These are phyloP conservation scores for Sanghuangporus baumii DNA, from an alignment of 1,284 basidiomycete genomes.

Conservation along the genomic window DNA sequence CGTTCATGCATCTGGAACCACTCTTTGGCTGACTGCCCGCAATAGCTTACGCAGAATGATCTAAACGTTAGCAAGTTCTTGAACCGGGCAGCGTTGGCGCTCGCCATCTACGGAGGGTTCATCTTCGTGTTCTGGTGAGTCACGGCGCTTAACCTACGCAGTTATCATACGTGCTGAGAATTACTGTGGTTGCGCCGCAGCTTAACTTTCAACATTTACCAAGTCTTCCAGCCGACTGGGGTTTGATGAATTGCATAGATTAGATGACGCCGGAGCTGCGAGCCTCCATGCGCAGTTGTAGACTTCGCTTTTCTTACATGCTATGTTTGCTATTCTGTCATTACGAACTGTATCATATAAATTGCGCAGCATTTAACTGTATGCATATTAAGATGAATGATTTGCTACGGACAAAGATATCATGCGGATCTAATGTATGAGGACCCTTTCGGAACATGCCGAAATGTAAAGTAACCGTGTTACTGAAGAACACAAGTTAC, in stretches of 20 bases:
- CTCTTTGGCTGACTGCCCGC: slow-evolving; percentile 19
- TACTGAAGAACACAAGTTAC: background rate
- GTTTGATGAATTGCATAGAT: background rate
- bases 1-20: slow-evolving; percentile 20
- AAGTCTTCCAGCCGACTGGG: slow-evolving; percentile 37
- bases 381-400: background rate
- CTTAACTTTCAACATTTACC: slow-evolving; percentile 72
- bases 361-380: background rate
- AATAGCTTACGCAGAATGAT: slow-evolving; percentile 69
- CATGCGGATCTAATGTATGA: background rate
- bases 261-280: background rate
- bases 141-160: background rate
- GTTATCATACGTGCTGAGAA: background rate
- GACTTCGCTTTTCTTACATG: background rate
- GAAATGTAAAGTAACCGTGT: background rate
- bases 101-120: slow-evolving; percentile 73
- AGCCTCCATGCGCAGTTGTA: background rate
- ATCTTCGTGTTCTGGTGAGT: slow-evolving; percentile 87
- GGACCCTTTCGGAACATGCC: background rate
- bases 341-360: background rate
- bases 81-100: slow-evolving; percentile 56
- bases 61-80: slow-evolving; percentile 49
- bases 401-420: background rate
- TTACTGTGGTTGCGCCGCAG: slow-evolving; percentile 31
- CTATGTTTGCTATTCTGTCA: background rate